Evolutionary conservation across 139 green algal species (phyloP).

Genomic region (Chloropicon primus): DNA sequence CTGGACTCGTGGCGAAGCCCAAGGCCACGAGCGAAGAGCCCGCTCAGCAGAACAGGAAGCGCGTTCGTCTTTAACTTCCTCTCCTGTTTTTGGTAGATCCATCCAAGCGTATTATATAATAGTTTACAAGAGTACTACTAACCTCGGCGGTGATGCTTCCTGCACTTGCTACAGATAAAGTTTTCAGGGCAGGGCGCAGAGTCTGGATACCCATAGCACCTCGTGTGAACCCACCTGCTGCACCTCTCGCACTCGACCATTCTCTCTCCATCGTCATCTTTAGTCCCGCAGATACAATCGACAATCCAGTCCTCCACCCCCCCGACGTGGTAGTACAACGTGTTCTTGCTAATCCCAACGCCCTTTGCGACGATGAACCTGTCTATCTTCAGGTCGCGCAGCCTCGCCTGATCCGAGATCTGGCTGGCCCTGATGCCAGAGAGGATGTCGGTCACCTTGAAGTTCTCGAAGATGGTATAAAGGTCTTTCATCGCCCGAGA

Average conservation of each 20-base stretch:
- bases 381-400: background rate
- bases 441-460: conserved; percentile 16
- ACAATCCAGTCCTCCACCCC: conserved; percentile 82
- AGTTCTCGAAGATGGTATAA: conserved; percentile 56
- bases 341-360: conserved; percentile 19
- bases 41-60: too few relatives aligned
- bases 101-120: too few relatives aligned
- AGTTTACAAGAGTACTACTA: too few relatives aligned
- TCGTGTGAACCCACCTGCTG: conserved; percentile 72
- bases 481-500: conserved; percentile 29
- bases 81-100: too few relatives aligned
- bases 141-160: background rate
- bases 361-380: background rate
- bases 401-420: background rate
- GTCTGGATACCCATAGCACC: conserved; percentile 59
- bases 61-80: background rate
- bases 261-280: conserved; percentile 87
- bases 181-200: conserved; percentile 23
- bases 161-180: conserved; percentile 35
- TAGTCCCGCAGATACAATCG: conserved; percentile 52
- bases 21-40: too few relatives aligned
- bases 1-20: background rate
- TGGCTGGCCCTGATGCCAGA: conserved; percentile 8
- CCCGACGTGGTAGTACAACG: background rate
- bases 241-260: conserved; percentile 91